These are phyloP conservation scores for Bipolaris sorokiniana DNA, from an alignment of 2,329 filamentous ascomycete species.

Conservation along the genomic window DNA sequence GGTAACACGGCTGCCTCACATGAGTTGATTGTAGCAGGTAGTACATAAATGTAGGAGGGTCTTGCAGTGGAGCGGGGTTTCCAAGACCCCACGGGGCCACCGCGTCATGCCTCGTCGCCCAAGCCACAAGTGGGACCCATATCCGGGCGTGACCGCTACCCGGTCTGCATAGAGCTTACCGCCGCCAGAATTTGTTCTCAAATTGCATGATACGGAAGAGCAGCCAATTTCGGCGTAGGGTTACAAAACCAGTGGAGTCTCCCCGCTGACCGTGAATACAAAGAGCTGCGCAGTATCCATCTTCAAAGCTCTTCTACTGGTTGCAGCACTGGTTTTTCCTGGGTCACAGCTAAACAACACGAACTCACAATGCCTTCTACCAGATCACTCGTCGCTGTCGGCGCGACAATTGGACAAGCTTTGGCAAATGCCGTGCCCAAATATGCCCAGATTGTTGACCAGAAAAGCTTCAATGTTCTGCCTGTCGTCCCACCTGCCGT, in stretches of 20 bases:
- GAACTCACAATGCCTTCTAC: conserved; percentile 10
- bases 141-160: conserved; percentile 1
- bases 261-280: background rate
- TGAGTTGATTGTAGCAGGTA: too few relatives aligned
- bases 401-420: conserved; percentile 13
- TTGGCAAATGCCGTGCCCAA: conserved; percentile 28
- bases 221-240: conserved; percentile 1
- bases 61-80: background rate
- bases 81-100: conserved; percentile 10
- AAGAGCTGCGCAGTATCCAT: conserved; percentile 5
- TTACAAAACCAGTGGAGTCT: conserved; percentile 3
- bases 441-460: conserved; percentile 30
- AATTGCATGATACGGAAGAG: conserved; percentile 1
- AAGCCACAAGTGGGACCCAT: background rate
- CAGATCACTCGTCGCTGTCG: conserved; percentile 5
- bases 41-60: background rate
- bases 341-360: background rate
- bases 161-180: background rate
- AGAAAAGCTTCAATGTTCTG: conserved; percentile 32
- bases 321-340: background rate
- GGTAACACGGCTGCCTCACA: too few relatives aligned
- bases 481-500: conserved; percentile 25
- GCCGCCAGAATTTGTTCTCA: background rate
- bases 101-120: conserved; percentile 4
- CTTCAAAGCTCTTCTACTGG: background rate